Base-by-base conservation (phyloP, 2,329 filamentous ascomycete species). In the Trichoderma hamatum region DNA sequence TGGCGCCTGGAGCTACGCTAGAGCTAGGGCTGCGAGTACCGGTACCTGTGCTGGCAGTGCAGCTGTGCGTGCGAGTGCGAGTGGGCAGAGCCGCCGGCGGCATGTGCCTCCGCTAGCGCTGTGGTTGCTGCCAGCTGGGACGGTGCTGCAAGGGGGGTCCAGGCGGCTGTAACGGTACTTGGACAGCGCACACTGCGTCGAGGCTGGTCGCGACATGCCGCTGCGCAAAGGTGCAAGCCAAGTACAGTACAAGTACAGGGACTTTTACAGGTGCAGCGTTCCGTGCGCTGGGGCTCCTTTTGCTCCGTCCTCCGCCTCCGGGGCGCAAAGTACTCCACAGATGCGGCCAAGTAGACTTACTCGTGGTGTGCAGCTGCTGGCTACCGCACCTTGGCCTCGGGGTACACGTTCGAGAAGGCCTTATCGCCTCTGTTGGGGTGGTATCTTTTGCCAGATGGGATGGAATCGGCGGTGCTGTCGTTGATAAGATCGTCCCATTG, bases 341-440 rank as follows among this genome's bases (percentile, higher is more conserved):
- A 46, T 49, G 39, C 58, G 58, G 58, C 39, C 46, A 49, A n/a
- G 58, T 61, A 49, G 26, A 55, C 51, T 30, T 55, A 4, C 14
- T 55, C 51, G 51, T 30, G 51, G 26, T 16, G 6, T 49, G 58
- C 39, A 43, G 43, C 58, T 32, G 58, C 39, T 26, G 58, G 26
- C 39, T 61, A 61, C 58, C 39, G 58, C 58, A 61, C 32, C 58
- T 21, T 49, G 39, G 26, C 11, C 30, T 28, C 39, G 58, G 58
- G 36, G 26, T 49, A 43, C 58, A 43, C 34, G 43, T 24, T 63
- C 19, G 16, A 21, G 59, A 24, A 60, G n/a, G 10, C n/a, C 60
- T 64, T 64, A 64, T 64, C 61, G 61, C 61, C 59, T 62, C 59
- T 34, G 28, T 32, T 61, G 28, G 32, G 39, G 58, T 61, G 36